A percentile compares a stretch with the other conserved stretches of the same genome.
Evolutionary conservation across 129 eudicot genomes (phyloP).

Genomic region (Lactuca saligna): DNA sequence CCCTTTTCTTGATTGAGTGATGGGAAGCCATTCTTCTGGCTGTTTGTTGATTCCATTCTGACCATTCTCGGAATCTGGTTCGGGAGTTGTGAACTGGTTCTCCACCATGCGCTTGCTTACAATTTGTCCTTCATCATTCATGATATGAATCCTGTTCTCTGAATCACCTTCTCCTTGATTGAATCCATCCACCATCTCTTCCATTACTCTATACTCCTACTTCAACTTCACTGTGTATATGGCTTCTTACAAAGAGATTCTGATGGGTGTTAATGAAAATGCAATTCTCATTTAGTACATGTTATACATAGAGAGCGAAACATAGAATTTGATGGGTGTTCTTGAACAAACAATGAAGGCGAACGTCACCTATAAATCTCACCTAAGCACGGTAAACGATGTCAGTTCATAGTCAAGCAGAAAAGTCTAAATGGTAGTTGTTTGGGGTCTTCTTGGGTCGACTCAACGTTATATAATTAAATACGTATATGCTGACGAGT

Average conservation of each 20-base stretch:
- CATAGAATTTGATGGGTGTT: neutral
- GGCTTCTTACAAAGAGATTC: neutral
- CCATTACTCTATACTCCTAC: neutral
- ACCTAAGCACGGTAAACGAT: neutral
- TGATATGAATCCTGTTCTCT: neutral
- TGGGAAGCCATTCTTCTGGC: slow-evolving; percentile 57
- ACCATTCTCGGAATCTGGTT: neutral
- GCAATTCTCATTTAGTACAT: neutral
- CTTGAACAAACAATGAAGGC: neutral
- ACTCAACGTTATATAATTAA: no score
- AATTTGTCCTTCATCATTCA: neutral
- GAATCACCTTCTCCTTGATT: slow-evolving; percentile 21
- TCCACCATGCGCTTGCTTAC: neutral
- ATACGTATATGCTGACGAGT: neutral
- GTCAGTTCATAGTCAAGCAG: neutral
- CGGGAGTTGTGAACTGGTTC: neutral
- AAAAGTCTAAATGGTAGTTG: neutral
- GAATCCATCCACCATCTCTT: neutral
- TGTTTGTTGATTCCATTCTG: slow-evolving; percentile 1
- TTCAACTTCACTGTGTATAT: neutral
- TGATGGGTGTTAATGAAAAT: neutral
- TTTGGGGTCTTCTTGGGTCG: neutral
- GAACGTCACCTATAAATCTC: neutral
- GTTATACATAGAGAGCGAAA: neutral
- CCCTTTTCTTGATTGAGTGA: slow-evolving; percentile 56